Base-by-base conservation (phyloP, 257 asterid species). In the Solanum appendiculatum region DNA sequence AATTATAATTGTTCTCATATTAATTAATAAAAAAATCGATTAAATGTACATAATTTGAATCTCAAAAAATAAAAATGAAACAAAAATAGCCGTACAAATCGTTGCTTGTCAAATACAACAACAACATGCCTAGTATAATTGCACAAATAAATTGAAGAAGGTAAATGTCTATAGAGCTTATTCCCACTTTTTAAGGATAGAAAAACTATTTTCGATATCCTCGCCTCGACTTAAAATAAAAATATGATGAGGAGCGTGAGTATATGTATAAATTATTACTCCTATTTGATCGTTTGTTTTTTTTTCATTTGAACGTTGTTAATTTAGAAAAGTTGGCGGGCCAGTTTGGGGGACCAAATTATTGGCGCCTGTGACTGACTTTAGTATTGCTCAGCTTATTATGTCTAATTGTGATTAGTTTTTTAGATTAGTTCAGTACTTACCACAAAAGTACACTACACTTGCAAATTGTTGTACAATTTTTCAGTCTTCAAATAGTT, bases 151-250 rank as follows among this genome's bases (percentile, higher is more conserved):
- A 1, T 18, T 54, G 2, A 7, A 54, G 16, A 54, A 20, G 0
- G 20, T 6, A 2, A 54, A 2, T 18, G 2, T 54, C 4, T 54
- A 2, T 2, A 0, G 16, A 20, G 0, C 25, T 20, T 54, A 54
- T 54, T 54, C 63, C 0, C 63, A 6, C 0, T 54, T 6, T 1
- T 0, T 54, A 54, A 18, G 20, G 2, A 20, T 0, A 20, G 3
- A 54, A 54, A 20, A 54, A 18, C 0, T 0, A 54, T 54, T 54
- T 54, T 54, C n/a, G 0, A 18, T 54, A 20, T 54, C 2, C 5
- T 18, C 11, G 1, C 2, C 5, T 18, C 11, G 1, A 0, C 11
- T 54, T 18, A 20, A 54, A 54, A 6, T 23, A 75, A 44, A 16
- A 44, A 39, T 39, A 1, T 37, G 6, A 80, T 5, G 85, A 46